A percentile compares a stretch with the other conserved stretches of the same genome.
phyloP scores from a whole-genome alignment of 208 protist species.

The Acanthamoeba lugdunensis region DNA sequence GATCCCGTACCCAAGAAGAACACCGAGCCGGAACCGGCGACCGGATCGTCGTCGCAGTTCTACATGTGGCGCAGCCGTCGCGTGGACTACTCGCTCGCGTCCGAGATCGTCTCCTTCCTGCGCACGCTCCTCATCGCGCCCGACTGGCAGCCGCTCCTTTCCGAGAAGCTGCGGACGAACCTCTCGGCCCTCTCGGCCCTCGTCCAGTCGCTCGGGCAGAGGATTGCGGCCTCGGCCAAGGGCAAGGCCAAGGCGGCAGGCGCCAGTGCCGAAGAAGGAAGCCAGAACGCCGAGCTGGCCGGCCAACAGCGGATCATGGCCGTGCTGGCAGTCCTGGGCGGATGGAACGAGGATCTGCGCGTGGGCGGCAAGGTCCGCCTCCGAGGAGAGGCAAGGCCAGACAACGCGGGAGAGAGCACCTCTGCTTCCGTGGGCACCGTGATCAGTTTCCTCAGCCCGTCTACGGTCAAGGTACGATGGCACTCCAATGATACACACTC shows the following conservation, averaged over 20 bases:
- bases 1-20: constrained; percentile 44
- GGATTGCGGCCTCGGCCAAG: not conserved
- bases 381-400: not conserved
- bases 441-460: constrained; percentile 8
- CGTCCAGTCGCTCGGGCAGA: not conserved
- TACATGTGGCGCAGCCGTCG: constrained; percentile 52
- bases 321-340: constrained; percentile 12
- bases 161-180: not conserved
- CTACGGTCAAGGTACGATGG: constrained; percentile 13
- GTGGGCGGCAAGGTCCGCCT: constrained; percentile 39
- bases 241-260: not conserved
- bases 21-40: not conserved
- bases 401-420: not conserved
- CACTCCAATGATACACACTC: no score
- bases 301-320: not conserved
- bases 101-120: constrained; percentile 28
- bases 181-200: not conserved
- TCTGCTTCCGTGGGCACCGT: not conserved
- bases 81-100: constrained; percentile 49
- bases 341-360: constrained; percentile 33
- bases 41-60: not conserved
- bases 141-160: constrained; percentile 13
- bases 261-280: not conserved
- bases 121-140: constrained; percentile 15
- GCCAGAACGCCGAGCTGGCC: not conserved